These are phyloP conservation scores for Blastobotrys petasosporus DNA, from an alignment of 1,139 yeast genomes.

Conservation along the genomic window DNA sequence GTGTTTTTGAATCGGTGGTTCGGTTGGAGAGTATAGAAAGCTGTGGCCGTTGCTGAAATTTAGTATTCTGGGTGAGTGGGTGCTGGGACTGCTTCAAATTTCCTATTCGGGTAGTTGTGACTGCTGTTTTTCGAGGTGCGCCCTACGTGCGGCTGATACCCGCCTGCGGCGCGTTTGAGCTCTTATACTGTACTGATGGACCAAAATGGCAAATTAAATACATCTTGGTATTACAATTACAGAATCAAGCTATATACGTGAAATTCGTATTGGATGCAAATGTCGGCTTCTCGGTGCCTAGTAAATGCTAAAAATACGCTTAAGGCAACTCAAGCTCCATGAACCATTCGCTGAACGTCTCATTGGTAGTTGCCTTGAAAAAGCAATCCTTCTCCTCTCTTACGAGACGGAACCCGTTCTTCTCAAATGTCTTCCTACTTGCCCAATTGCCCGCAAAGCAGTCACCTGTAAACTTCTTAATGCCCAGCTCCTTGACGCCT, in stretches of 20 bases:
- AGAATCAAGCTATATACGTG: background rate
- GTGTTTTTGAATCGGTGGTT: background rate
- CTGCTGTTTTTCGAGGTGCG: background rate
- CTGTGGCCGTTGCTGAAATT: background rate
- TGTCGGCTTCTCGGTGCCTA: background rate
- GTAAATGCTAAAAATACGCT: background rate
- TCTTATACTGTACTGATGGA: background rate
- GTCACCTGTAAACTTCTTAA: conserved; percentile 16
- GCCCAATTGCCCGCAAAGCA: conserved; percentile 19
- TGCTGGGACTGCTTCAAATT: background rate
- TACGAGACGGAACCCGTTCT: conserved; percentile 14
- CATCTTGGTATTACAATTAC: background rate
- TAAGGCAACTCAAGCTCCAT: background rate
- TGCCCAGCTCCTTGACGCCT: conserved; percentile 14
- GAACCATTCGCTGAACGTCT: conserved; percentile 3
- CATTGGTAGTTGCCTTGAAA: conserved; percentile 2
- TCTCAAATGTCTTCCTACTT: conserved; percentile 20
- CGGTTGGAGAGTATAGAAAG: background rate
- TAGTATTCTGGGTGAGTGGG: background rate
- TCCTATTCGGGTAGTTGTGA: background rate
- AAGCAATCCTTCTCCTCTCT: background rate
- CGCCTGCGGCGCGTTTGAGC: background rate
- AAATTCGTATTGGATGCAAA: background rate
- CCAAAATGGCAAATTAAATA: background rate
- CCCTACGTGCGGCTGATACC: background rate